These are phyloP conservation scores for Penicillium sp. DNA, from an alignment of 2,329 filamentous ascomycete genomes.

Conservation along the genomic window DNA sequence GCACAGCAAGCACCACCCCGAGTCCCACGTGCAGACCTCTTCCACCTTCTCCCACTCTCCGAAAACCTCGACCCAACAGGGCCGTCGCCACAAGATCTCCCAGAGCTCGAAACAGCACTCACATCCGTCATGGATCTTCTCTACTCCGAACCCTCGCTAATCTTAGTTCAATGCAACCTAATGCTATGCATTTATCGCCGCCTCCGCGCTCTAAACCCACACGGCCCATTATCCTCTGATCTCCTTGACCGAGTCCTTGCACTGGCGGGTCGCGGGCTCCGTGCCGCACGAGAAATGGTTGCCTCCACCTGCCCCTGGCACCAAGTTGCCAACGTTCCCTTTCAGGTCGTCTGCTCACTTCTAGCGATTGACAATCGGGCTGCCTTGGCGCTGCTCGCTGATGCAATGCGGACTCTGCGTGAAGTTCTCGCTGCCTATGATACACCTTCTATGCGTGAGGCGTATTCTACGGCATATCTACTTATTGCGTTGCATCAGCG, in stretches of 20 bases:
- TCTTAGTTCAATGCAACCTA: constrained; percentile 56
- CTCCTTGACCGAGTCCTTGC: constrained; percentile 51
- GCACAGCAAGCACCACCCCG: constrained; percentile 33
- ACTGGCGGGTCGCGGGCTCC: constrained; percentile 47
- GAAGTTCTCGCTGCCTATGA: constrained; percentile 47
- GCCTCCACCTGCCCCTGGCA: constrained; percentile 55
- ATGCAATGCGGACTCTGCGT: constrained; percentile 52
- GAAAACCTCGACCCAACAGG: constrained; percentile 55
- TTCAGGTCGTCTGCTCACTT: constrained; percentile 58
- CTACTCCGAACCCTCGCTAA: constrained; percentile 46
- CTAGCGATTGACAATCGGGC: constrained; percentile 56
- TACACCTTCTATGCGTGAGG: constrained; percentile 53
- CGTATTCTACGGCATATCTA: constrained; percentile 55
- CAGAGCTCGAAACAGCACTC: constrained; percentile 48
- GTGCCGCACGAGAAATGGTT: constrained; percentile 50
- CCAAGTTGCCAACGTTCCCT: constrained; percentile 60
- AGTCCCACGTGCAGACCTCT: constrained; percentile 42
- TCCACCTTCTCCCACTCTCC: constrained; percentile 55
- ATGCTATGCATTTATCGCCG: constrained; percentile 57
- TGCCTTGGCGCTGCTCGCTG: constrained; percentile 50
- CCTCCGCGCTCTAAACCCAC: constrained; percentile 52
- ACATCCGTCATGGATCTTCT: constrained; percentile 42
- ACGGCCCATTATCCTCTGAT: constrained; percentile 39
- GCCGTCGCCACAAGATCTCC: constrained; percentile 39
- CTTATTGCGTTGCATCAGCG: constrained; percentile 55